Percentiles rank a stretch among this genome's conserved stretches.
Evolutionary conservation across 305 asterid genomes (phyloP).

Genomic region (Fraxinus nigra): DNA sequence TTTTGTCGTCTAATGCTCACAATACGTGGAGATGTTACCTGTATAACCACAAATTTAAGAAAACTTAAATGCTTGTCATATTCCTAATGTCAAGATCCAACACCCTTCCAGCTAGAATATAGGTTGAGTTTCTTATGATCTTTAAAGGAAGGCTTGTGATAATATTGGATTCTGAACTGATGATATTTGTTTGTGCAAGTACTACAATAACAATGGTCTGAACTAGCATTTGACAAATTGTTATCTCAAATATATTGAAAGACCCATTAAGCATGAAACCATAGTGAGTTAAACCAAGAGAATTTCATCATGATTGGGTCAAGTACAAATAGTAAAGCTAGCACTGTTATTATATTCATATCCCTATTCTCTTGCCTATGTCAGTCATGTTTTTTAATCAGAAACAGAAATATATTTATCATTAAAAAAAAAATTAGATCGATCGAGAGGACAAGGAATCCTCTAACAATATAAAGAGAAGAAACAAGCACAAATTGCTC

Average conservation of each 20-base stretch:
- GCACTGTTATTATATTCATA: not conserved
- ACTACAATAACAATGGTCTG: not conserved
- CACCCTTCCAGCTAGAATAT: not conserved
- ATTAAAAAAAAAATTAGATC: not conserved
- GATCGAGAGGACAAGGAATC: not conserved
- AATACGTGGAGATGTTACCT: slow-evolving; percentile 35
- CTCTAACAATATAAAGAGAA: not conserved
- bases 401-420: not conserved
- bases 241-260: not conserved
- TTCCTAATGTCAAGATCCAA: slow-evolving; percentile 5
- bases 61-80: not conserved
- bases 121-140: not conserved
- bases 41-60: slow-evolving; percentile 4
- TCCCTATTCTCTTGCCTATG: not conserved
- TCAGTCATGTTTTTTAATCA: not conserved
- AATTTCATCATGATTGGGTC: slow-evolving; percentile 1
- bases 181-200: not conserved
- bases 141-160: not conserved
- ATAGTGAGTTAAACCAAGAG: slow-evolving; percentile 16
- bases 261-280: slow-evolving; percentile 15
- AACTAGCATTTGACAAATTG: not conserved
- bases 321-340: not conserved
- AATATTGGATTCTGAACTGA: not conserved
- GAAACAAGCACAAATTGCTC: not conserved
- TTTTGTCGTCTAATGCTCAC: slow-evolving; percentile 31